Evolutionary conservation across 495 filamentous ascomycete species (phyloP).

Genomic region (Penicillium canariense): DNA sequence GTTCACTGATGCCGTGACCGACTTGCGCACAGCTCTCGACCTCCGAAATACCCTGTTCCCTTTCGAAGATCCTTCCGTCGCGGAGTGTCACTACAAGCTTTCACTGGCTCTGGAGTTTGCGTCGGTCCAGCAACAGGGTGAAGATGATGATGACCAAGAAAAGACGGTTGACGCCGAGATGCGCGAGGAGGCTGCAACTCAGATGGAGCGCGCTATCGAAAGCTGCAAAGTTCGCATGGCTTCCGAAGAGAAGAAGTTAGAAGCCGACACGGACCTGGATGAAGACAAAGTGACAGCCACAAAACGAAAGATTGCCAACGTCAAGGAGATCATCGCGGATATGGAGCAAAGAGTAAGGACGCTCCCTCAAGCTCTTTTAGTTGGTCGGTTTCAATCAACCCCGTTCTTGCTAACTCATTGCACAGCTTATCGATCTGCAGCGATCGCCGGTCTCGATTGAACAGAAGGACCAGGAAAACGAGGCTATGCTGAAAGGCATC

Average conservation of each 20-base stretch:
- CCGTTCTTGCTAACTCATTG: constrained; percentile 21
- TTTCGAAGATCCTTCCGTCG: constrained; percentile 74
- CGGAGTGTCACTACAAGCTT: constrained; percentile 93
- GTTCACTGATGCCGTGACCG: constrained; percentile 75
- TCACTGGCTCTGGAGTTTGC: constrained; percentile 94
- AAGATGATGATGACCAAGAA: constrained; percentile 28
- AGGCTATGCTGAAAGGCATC: constrained; percentile 60
- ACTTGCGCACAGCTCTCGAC: constrained; percentile 70
- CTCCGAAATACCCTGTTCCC: constrained; percentile 76
- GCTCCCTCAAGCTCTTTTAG: neutral
- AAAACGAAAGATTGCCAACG: constrained; percentile 69
- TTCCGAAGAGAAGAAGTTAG: constrained; percentile 66
- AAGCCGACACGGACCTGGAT: constrained; percentile 50
- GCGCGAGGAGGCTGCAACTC: constrained; percentile 69
- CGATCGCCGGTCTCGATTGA: constrained; percentile 66
- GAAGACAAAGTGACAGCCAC: constrained; percentile 51
- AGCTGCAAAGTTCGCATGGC: constrained; percentile 73
- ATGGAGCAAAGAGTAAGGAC: constrained; percentile 76
- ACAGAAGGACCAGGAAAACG: constrained; percentile 44
- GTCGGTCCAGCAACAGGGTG: constrained; percentile 64
- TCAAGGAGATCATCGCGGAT: constrained; percentile 81
- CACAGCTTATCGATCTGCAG: constrained; percentile 70
- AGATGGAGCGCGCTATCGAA: constrained; percentile 80
- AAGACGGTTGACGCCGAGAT: constrained; percentile 61
- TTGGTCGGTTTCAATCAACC: neutral